Percentiles rank a stretch among this genome's conserved stretches.
These are phyloP conservation scores for Candida schatavii DNA, from an alignment of 805 yeast genomes.

Conservation along the genomic window DNA sequence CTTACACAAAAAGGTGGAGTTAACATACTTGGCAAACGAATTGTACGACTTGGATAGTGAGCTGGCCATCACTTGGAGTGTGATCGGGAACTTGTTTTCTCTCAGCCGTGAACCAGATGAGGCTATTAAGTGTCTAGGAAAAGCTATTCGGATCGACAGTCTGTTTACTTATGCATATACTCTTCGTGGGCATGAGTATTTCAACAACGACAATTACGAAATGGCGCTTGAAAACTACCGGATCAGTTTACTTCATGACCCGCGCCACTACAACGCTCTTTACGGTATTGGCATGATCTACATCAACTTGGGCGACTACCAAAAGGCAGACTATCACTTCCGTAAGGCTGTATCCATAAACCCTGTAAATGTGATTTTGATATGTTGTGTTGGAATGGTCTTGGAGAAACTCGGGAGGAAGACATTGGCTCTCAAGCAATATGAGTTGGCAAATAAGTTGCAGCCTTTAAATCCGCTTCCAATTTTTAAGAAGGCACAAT, in stretches of 20 bases:
- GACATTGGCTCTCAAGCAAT: slow-evolving; percentile 74
- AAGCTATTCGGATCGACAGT: slow-evolving; percentile 68
- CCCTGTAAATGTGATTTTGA: slow-evolving; percentile 83
- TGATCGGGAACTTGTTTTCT: slow-evolving; percentile 85
- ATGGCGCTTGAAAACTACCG: slow-evolving; percentile 83
- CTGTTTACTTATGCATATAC: slow-evolving; percentile 86
- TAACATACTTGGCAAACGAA: slow-evolving; percentile 82
- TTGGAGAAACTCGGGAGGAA: slow-evolving; percentile 70
- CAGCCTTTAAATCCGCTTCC: slow-evolving; percentile 88
- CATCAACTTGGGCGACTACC: slow-evolving; percentile 79
- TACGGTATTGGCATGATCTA: slow-evolving; percentile 96
- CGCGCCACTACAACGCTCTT: slow-evolving; percentile 87
- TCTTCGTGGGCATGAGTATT: slow-evolving; percentile 88
- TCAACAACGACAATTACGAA: slow-evolving; percentile 86
- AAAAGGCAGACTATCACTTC: slow-evolving; percentile 82
- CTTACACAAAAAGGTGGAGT: slow-evolving; percentile 70
- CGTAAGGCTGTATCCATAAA: slow-evolving; percentile 84
- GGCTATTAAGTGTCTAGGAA: slow-evolving; percentile 81
- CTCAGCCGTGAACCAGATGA: slow-evolving; percentile 81
- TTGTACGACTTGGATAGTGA: slow-evolving; percentile 59
- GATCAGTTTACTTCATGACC: slow-evolving; percentile 70
- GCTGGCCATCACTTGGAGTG: slow-evolving; percentile 89
- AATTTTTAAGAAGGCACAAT: slow-evolving; percentile 82
- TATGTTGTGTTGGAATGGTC: slow-evolving; percentile 93
- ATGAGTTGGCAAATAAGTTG: slow-evolving; percentile 74